Evolutionary conservation across 2,329 filamentous ascomycete species (phyloP), one percentile per base, ranked within the genome.

Genomic region (Plenodomus biglobosus): DNA sequence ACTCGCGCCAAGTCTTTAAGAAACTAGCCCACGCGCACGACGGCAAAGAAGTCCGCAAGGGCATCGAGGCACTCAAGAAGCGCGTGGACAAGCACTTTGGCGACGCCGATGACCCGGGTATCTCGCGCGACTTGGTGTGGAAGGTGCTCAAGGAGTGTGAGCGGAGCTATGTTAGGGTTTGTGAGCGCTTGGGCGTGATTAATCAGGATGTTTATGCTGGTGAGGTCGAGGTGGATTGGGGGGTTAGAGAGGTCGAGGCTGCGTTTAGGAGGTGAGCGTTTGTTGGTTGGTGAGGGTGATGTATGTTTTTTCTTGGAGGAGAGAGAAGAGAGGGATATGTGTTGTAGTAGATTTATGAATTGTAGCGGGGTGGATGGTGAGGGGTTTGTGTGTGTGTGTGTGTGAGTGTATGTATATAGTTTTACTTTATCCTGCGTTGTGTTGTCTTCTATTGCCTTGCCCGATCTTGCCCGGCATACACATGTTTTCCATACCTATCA

Each of bases 1-100:
- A 96, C 75, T 88, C 85, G 21, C 90, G 90, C 66, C 78, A 80
- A 4, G 84, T 87, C 3, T 95, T 94, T 69, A 92, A 92, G 78
- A 96, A 96, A 75, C 76, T 96, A 3, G 78, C 96, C 27, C 81
- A 86, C 46, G 80, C 82, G 38, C 88, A 94, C 70, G 92, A 97
- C 70, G 79, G 79, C 17, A 92, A 89, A 68, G 91, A 96, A 72
- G 82, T 96, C 37, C 83, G 88, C 56, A 91, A 92, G 68, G 92
- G 92, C n/a, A 87, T 96, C 59, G 90, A 96, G 64, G 83, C 89
- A 44, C 78, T 97, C 58, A 87, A 87, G 64, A 96, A 95, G 76
- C 83, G 92, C 41, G 89, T 97, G 1, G 92, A 97, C 74, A 99
- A 97, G 76, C 92, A 97, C 73, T 97, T 97, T 78, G 90, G 90